These are phyloP conservation scores for Echium plantagineum DNA, from an alignment of 257 asterid species.

Conservation along the genomic window DNA sequence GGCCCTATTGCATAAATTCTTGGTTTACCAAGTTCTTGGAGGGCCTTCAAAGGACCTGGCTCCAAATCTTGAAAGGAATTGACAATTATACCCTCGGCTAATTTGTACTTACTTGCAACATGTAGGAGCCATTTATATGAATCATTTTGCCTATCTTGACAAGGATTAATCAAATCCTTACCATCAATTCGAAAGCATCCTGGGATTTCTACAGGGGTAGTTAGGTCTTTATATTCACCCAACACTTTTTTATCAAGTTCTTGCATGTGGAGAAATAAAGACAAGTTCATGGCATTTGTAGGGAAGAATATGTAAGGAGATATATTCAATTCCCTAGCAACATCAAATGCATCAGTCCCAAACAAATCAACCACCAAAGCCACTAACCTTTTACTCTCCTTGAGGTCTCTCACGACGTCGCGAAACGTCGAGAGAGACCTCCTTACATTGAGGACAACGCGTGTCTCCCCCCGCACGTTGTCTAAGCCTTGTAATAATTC, in stretches of 20 bases:
- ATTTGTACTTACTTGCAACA: slow-evolving; percentile 28
- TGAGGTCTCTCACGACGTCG: slow-evolving; percentile 19
- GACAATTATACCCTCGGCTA: slow-evolving; percentile 55
- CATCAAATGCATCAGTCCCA: slow-evolving; percentile 63
- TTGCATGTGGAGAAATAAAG: slow-evolving; percentile 39
- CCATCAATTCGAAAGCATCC: slow-evolving; percentile 59
- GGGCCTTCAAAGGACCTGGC: slow-evolving; percentile 30
- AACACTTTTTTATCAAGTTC: slow-evolving; percentile 30
- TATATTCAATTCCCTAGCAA: slow-evolving; percentile 30
- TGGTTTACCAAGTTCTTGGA: slow-evolving; percentile 28
- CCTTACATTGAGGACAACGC: slow-evolving; percentile 38
- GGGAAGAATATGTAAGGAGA: slow-evolving; percentile 45
- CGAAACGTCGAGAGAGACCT: slow-evolving; percentile 48
- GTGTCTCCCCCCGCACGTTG: slow-evolving; percentile 42
- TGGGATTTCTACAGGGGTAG: slow-evolving; percentile 44
- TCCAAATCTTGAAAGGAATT: slow-evolving; percentile 58
- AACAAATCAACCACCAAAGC: slow-evolving; percentile 72
- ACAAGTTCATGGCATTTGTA: slow-evolving; percentile 45
- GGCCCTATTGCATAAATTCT: slow-evolving; percentile 61
- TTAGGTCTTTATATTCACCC: slow-evolving; percentile 38
- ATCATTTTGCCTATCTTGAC: slow-evolving; percentile 48
- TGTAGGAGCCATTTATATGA: slow-evolving; percentile 51
- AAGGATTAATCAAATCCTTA: slow-evolving; percentile 42
- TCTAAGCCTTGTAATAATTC: slow-evolving; percentile 21
- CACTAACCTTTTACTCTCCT: slow-evolving; percentile 7